Evolutionary conservation across 2,329 filamentous ascomycete genomes (phyloP), one percentile per base, ranked within the genome.

Genomic region (Gnomoniopsis smithogilvyi): DNA sequence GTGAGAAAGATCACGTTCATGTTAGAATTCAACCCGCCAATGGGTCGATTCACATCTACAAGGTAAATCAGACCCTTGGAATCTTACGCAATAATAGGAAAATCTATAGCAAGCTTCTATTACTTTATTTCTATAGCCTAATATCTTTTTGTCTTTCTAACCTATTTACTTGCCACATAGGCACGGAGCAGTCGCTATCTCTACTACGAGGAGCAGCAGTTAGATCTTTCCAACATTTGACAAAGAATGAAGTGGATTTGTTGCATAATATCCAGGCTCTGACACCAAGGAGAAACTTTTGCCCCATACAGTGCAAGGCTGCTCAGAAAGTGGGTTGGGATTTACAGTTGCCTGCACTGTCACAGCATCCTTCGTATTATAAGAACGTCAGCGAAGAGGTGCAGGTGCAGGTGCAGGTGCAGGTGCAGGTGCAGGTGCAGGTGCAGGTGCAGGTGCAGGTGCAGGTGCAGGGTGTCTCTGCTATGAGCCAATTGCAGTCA

Each of bases 81-180:
- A 71, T 78, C 2, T 65, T 89, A 0, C 61, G 74, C 0, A 80
- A 82, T 19, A 81, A 78, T 61, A 79, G 78, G 0, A 79, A 71
- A 14, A 49, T 85, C 0, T 73, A 78, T 12, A 82, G 80, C 66
- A 82, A 80, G 54, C 69, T 89, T 0, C 74, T 78, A 19, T 69
- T 84, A 0, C 72, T 72, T 10, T 80, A 80, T 30, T 67, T 87
- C 0, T 82, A 87, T 61, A 82, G 78, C 0, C 58, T 84, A 0
- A 87, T 83, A 0, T 81, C 82, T 0, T 75, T 76, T 51, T 81
- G 74, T 26, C 67, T 84, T 0, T 76, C 78, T 0, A 83, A 87
- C 63, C 69, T 68, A 0, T 70, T 86, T 0, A 82, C 78, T 0
- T 50, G 64, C 0, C 67, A 69, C 6, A 87, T 81, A 0, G 84